Conservation (phyloP, 768 basidiomycete species). For the Tulasnella sp. region DNA sequence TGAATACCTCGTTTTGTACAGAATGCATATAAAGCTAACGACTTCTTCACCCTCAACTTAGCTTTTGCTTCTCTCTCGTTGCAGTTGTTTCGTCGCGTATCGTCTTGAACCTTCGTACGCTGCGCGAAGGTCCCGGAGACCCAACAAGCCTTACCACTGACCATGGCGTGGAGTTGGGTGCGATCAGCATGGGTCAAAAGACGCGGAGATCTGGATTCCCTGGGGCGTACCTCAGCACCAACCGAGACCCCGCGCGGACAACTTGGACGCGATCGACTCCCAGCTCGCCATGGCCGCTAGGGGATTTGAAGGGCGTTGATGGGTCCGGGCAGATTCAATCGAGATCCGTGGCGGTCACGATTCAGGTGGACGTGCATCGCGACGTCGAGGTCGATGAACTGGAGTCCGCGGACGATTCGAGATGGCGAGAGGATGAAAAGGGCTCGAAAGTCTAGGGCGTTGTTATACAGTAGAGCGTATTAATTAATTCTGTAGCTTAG, state of each 20-base stretch:
- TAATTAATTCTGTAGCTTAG: not conserved
- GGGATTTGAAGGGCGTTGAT: not conserved
- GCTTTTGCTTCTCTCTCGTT: not conserved
- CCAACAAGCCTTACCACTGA: not conserved
- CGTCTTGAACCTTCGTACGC: not conserved
- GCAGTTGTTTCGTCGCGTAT: not conserved
- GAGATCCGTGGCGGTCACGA: not conserved
- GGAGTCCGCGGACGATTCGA: not conserved
- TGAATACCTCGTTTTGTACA: too few relatives aligned
- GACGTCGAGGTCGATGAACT: not conserved
- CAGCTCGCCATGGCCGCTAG: not conserved
- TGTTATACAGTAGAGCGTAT: not conserved
- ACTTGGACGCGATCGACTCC: not conserved
- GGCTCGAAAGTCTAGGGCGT: not conserved
- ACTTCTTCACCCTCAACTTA: not conserved
- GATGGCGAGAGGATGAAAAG: not conserved
- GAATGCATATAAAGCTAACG: not conserved
- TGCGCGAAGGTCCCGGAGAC: not conserved
- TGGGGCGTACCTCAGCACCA: not conserved
- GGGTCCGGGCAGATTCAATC: not conserved
- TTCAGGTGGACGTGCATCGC: not conserved
- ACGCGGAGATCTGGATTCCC: not conserved
- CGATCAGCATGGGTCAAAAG: not conserved
- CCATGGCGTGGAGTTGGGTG: not conserved
- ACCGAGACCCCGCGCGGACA: not conserved